These are phyloP conservation scores for Botrytis hyacinthi DNA, from an alignment of 2,329 filamentous ascomycete genomes.

Conservation along the genomic window DNA sequence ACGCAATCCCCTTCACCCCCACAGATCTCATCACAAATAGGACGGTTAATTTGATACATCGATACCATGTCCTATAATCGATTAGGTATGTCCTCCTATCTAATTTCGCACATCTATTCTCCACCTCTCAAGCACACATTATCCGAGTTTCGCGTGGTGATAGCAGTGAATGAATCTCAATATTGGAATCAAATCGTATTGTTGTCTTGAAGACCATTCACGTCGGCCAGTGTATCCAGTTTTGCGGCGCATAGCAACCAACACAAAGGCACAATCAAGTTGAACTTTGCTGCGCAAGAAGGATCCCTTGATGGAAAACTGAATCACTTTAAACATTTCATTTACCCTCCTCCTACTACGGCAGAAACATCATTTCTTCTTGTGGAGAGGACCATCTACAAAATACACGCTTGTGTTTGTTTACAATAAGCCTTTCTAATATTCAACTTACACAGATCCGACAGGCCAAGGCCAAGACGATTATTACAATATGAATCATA, in stretches of 20 bases:
- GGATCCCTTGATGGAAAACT: conserved; percentile 5
- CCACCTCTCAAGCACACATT: conserved; percentile 15
- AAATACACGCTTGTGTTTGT: conserved; percentile 24
- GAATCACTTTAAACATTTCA: background rate
- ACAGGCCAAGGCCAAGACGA: conserved; percentile 50
- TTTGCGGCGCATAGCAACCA: background rate
- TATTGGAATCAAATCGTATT: background rate
- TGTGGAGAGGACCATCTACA: conserved; percentile 9
- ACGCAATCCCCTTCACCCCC: conserved; percentile 9
- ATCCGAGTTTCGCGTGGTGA: conserved; percentile 4
- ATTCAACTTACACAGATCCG: conserved; percentile 28
- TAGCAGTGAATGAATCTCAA: conserved; percentile 12
- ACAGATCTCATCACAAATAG: conserved; percentile 12
- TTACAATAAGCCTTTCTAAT: conserved; percentile 29
- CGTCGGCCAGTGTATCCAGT: background rate
- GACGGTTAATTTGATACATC: conserved; percentile 1
- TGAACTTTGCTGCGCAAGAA: background rate
- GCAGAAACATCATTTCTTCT: conserved; percentile 26
- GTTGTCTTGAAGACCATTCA: conserved; percentile 14
- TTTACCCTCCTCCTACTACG: conserved; percentile 31
- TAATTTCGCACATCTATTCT: conserved; percentile 7
- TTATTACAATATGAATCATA: conserved; percentile 61
- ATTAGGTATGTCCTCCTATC: conserved; percentile 56
- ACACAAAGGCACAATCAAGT: background rate
- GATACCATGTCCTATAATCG: conserved; percentile 68